A percentile compares a stretch with the other conserved stretches of the same genome.
These are phyloP conservation scores for Pezicula carpinea DNA, from an alignment of 2,329 filamentous ascomycete genomes.

Conservation along the genomic window DNA sequence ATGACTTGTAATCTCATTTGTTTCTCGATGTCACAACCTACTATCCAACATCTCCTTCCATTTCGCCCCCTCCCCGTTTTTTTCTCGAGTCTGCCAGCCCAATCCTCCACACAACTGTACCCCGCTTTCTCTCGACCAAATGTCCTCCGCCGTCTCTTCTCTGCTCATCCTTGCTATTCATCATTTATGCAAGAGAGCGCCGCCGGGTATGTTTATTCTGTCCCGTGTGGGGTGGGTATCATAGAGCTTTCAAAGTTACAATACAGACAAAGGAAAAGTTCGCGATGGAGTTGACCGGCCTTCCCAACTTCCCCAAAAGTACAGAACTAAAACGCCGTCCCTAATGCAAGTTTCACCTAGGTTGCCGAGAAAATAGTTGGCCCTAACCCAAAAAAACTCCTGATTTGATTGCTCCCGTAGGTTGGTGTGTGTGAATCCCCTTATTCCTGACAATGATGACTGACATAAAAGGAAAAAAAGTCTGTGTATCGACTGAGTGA, in stretches of 20 bases:
- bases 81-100: too few species aligned
- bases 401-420: neutral
- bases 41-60: too few species aligned
- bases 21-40: too few species aligned
- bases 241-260: neutral
- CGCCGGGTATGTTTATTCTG: neutral
- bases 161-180: too few species aligned
- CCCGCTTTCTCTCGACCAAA: too few species aligned
- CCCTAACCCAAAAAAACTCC: neutral
- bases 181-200: neutral
- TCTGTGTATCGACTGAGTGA: conserved; percentile 1
- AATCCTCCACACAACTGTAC: too few species aligned
- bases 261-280: neutral
- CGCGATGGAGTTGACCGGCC: too few species aligned
- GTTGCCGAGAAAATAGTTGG: neutral
- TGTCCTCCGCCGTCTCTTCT: too few species aligned
- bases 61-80: too few species aligned
- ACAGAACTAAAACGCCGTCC: neutral
- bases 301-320: neutral
- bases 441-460: neutral
- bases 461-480: neutral
- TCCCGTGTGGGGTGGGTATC: neutral
- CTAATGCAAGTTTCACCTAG: neutral
- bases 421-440: neutral
- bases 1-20: too few species aligned